Evolutionary conservation across 2,329 filamentous ascomycete species (phyloP).

Genomic region (Bipolaris bicolor): DNA sequence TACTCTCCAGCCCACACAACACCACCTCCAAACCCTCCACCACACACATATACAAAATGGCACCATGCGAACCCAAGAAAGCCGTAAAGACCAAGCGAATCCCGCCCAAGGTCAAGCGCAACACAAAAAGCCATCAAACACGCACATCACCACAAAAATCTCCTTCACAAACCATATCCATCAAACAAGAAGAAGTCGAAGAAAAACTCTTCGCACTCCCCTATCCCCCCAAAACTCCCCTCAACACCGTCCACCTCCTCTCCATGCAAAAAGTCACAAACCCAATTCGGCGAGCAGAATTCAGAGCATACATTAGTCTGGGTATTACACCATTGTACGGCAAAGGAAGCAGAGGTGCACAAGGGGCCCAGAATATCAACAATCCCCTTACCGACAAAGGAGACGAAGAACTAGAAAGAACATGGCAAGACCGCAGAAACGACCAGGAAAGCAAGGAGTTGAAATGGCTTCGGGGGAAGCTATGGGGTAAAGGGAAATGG

Average conservation of each 20-base stretch:
- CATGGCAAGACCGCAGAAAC: not conserved
- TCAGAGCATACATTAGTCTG: not conserved
- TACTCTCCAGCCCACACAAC: no score
- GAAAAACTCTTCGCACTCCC: not conserved
- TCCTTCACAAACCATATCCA: not conserved
- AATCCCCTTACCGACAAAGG: not conserved
- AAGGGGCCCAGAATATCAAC: no score
- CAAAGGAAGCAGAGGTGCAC: not conserved
- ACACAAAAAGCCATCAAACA: no score
- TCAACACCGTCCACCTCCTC: not conserved
- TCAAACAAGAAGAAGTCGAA: not conserved
- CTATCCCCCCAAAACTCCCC: not conserved
- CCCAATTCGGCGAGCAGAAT: not conserved
- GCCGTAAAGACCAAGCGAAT: not conserved
- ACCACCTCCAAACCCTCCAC: no score
- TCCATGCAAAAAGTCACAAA: not conserved
- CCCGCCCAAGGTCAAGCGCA: no score
- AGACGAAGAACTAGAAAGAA: no score
- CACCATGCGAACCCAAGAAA: no score
- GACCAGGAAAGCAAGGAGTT: not conserved
- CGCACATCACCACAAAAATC: no score
- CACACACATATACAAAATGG: no score
- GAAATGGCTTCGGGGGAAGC: not conserved
- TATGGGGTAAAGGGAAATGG: not conserved
- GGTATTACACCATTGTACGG: not conserved